Base-by-base conservation (phyloP, 2,329 filamentous ascomycete species). In the Calonectria pauciramosa region DNA sequence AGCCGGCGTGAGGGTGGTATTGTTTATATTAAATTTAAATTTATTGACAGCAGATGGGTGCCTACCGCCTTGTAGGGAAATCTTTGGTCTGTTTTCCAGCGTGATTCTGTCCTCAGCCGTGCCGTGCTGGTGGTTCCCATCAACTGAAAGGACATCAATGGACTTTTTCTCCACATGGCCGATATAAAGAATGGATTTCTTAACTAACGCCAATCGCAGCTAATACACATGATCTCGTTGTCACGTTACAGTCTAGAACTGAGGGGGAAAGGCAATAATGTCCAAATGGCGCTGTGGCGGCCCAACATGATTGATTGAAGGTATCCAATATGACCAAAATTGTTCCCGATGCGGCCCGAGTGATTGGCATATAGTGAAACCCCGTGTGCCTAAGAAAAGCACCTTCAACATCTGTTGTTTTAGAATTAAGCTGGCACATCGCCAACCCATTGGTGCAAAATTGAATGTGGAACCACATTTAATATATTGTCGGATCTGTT, bases 361-460 rank as follows among this genome's bases (percentile, higher is more conserved):
- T 36, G 56, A 47, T 47, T 47, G 44, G 20, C 44, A 47, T 47
- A 4, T n/a, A 47, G 44, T n/a, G 44, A 47, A 47, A n/a, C 44
- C 8, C 9, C 10, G 20, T 6, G 2, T 6, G 13, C 7, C 20
- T n/a, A 9, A 18, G 8, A 14, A 36, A 26, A 38, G 20, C 5
- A 18, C 13, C 13, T 9, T 38, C 14, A 13, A 2, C 56, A 38
- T 13, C n/a, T 23, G 4, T 20, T 28, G n/a, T 18, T 59, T 60
- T 26, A 23, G 34, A 60, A 38, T 38, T 16, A 2, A 30, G 34
- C 34, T 26, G 11, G 9, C 56, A 60, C 3, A 18, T 28, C 2
- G 16, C 7, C n/a, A 5, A 60, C 16, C 36, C 14, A 60, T 60
- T 60, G 56, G 56, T 60, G 56, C 56, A 60, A 60, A 60, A 60